Evolutionary conservation across 306 rosid species (phyloP).

Genomic region (Cucurbita ficifolia): DNA sequence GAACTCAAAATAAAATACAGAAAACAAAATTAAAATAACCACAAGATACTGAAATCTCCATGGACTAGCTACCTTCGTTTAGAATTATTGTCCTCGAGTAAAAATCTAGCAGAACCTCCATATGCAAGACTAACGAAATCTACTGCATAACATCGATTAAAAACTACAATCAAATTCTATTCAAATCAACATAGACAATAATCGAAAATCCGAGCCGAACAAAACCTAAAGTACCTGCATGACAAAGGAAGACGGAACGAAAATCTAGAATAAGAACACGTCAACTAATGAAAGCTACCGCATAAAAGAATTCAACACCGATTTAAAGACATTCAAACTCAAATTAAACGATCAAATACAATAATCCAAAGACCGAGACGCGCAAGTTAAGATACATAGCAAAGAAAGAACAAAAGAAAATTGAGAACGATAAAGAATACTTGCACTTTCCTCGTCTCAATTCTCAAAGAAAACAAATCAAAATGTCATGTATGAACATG

Average conservation of each 20-base stretch:
- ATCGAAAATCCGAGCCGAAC: background rate
- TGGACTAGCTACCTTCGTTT: conserved; percentile 28
- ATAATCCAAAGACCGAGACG: background rate
- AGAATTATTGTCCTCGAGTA: conserved; percentile 25
- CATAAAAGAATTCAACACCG: conserved; percentile 5
- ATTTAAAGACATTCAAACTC: background rate
- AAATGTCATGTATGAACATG: background rate
- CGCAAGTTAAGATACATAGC: background rate
- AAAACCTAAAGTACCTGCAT: background rate
- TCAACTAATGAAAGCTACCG: conserved; percentile 16
- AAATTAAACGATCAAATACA: background rate
- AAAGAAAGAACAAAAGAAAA: background rate
- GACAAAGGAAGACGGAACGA: background rate
- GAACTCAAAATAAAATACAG: conserved; percentile 5
- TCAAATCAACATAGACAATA: background rate
- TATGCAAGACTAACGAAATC: conserved; percentile 15
- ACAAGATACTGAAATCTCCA: background rate
- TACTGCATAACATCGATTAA: conserved; percentile 7
- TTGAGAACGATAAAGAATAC: background rate
- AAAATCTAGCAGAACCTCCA: conserved; percentile 31
- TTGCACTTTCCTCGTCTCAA: background rate
- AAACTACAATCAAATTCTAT: background rate
- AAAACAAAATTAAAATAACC: background rate
- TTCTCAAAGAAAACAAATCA: background rate
- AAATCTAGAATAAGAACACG: background rate